Base-by-base conservation (phyloP, 805 yeast genomes). In the Teunomyces barrocoloradensis region DNA sequence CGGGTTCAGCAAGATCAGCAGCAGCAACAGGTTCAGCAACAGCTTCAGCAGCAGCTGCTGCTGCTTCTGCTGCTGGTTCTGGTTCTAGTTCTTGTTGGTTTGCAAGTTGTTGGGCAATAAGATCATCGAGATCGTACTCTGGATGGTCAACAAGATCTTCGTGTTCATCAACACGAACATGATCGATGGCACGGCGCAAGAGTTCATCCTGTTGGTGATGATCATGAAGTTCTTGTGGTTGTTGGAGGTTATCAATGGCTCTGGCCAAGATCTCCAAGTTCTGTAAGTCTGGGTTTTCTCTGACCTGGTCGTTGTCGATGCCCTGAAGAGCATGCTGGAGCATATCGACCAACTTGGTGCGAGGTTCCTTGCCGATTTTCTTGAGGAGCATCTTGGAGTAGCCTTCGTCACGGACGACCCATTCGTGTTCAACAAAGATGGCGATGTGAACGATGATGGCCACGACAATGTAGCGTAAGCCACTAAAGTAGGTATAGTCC, bases 341-440 rank as follows among this genome's bases (percentile, higher is more conserved):
- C 66, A 71, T 58, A 45, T 70, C 73, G 25, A 64, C 62, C 50
- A 73, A 63, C 47, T 66, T 70, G 11, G 75, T 65, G 43, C 72
- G 63, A 35, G 78, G 76, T 51, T 75, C 81, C 42, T 69, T 75
- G 2, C 94, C 94, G 40, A 87, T 78, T 49, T 76, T 78, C 52
- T 73, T 79, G 45, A 75, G 61, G 13, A 86, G 68, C 60, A 85
- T 73, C 57, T 80, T 81, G 25, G 70, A 63, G 60, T 84, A 85
- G 0, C 89, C 89, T 42, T 82, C 81, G 60, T 87, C 95, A 46
- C 82, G 69, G 1, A 80, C 79, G 12, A 86, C 85, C 81, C 86
- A 82, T 54, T 85, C 90, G 59, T 84, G 86, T 51, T 78, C 82
- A 18, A 82, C 69, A 57, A 80, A 78, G 5, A 81, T 48, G 4